phyloP scores from a whole-genome alignment of 2,329 filamentous ascomycete species.

The Aureobasidium mangrovei region DNA sequence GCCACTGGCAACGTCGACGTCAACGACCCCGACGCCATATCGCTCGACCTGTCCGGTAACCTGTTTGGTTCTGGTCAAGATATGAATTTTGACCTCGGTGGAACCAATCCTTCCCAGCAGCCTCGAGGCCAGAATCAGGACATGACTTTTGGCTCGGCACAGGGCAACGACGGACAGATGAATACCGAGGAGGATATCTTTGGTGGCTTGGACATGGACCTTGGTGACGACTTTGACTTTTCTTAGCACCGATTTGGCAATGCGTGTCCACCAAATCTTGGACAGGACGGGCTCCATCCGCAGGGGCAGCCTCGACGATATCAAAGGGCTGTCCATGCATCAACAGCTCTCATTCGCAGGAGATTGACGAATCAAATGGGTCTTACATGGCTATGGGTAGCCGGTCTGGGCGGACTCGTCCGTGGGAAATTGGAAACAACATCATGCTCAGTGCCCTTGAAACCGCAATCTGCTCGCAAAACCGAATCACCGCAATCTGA shows the following conservation, averaged over 20 bases:
- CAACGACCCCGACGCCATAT: conserved; percentile 19
- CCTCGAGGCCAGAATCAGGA: conserved; percentile 19
- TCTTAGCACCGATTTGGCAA: neutral
- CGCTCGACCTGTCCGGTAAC: conserved; percentile 12
- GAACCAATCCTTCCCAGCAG: conserved; percentile 19
- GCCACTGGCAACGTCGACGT: neutral
- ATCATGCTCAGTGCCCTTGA: no score
- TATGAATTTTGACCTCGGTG: conserved; percentile 23
- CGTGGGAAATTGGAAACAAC: no score
- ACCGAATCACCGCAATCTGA: no score
- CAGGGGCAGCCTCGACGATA: no score
- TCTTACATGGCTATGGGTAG: no score
- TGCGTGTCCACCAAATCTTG: no score
- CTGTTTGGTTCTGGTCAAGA: conserved; percentile 16
- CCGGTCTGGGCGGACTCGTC: no score
- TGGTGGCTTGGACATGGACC: conserved; percentile 31
- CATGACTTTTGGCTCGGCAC: conserved; percentile 19
- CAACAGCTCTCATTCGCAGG: no score
- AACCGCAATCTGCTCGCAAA: no score
- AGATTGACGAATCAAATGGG: no score
- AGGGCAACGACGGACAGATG: conserved; percentile 18
- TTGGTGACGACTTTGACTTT: conserved; percentile 28
- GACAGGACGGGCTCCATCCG: no score
- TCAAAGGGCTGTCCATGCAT: no score
- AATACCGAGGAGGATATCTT: conserved; percentile 33